These are phyloP conservation scores for Syzygium syzygioides DNA, from an alignment of 441 rosid species.

Conservation along the genomic window DNA sequence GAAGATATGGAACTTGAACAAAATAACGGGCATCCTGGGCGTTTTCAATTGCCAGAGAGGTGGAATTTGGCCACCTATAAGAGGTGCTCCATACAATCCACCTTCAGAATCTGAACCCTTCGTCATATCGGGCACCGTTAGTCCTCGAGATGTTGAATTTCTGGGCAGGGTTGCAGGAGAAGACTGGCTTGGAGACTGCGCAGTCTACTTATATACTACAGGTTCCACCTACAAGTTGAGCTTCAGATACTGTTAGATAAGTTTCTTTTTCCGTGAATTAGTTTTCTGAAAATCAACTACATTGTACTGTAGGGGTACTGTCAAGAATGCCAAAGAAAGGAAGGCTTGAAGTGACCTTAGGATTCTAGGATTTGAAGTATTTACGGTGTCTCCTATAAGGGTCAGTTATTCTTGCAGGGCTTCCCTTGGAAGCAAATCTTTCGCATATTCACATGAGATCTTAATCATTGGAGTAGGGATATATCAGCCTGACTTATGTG, in stretches of 20 bases:
- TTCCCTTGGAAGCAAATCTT: neutral
- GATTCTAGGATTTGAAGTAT: conserved; percentile 35
- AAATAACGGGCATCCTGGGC: conserved; percentile 51
- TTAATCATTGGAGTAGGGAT: neutral
- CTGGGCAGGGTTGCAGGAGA: conserved; percentile 34
- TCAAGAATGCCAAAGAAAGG: conserved; percentile 25
- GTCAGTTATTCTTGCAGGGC: conserved; percentile 19
- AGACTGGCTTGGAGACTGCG: conserved; percentile 42
- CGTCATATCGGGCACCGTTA: conserved; percentile 24
- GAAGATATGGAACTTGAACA: conserved; percentile 69
- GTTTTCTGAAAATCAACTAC: neutral
- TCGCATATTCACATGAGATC: neutral
- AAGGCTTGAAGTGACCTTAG: conserved; percentile 25
- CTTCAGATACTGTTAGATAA: neutral
- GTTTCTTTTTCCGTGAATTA: neutral
- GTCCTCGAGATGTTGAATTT: conserved; percentile 44
- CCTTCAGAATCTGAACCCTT: neutral
- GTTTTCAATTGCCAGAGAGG: conserved; percentile 75
- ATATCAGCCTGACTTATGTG: neutral
- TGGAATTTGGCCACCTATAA: conserved; percentile 50
- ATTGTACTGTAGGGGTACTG: conserved; percentile 21
- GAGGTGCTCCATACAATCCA: conserved; percentile 5
- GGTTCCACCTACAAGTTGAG: conserved; percentile 13
- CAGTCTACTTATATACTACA: conserved; percentile 37
- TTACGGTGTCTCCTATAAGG: conserved; percentile 40